phyloP scores from a whole-genome alignment of 495 filamentous ascomycete species.

The Thozetella sp. region DNA sequence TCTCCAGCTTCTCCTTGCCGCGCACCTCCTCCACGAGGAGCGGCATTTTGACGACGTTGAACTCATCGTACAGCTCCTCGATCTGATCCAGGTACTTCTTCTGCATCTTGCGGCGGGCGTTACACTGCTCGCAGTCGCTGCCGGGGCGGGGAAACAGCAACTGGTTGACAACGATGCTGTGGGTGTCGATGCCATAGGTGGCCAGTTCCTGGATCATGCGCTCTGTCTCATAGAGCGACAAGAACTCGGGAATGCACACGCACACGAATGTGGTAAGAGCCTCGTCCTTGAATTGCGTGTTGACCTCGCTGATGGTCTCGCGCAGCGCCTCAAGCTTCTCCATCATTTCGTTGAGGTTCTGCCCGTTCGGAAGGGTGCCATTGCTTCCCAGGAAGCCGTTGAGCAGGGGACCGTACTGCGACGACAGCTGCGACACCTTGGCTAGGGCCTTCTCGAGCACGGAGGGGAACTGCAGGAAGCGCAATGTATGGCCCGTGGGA shows the following conservation, averaged over 20 bases:
- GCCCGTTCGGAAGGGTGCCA: constrained; percentile 81
- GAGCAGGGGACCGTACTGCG: constrained; percentile 94
- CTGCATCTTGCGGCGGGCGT: constrained; percentile 94
- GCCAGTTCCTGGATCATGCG: constrained; percentile 99
- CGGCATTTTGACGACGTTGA: constrained; percentile 98
- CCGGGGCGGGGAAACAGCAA: constrained; percentile 88
- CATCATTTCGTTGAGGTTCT: constrained; percentile 88
- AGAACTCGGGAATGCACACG: constrained; percentile 97
- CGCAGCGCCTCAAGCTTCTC: constrained; percentile 91
- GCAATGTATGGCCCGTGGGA: constrained; percentile 97
- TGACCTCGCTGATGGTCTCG: constrained; percentile 92
- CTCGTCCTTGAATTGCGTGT: constrained; percentile 96
- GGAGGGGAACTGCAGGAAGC: constrained; percentile 97
- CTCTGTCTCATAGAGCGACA: constrained; percentile 97
- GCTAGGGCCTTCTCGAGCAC: constrained; percentile 97
- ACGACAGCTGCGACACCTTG: constrained; percentile 91
- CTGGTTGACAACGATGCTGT: constrained; percentile 98
- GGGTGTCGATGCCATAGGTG: constrained; percentile 92
- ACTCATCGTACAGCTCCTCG: constrained; percentile 97
- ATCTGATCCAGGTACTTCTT: constrained; percentile 99
- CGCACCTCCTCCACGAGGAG: constrained; percentile 92
- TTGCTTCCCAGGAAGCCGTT: constrained; percentile 88
- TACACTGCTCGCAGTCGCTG: constrained; percentile 93
- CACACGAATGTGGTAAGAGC: constrained; percentile 97
- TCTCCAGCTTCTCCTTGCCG: constrained; percentile 91